Evolutionary conservation across 805 yeast species (phyloP).

Genomic region (Ogataea minuta): DNA sequence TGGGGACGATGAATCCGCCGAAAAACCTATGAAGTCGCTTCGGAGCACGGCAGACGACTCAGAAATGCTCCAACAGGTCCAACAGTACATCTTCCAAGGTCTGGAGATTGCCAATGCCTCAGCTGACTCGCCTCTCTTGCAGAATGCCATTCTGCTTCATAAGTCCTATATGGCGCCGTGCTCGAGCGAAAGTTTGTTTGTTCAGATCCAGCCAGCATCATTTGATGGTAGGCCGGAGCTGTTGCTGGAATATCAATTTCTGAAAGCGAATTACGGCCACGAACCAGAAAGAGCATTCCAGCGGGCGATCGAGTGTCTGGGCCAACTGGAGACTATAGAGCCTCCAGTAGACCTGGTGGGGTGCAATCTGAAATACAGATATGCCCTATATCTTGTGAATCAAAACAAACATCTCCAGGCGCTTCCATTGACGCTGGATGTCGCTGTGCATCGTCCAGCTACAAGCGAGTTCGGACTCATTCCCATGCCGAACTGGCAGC

Average conservation of each 20-base stretch:
- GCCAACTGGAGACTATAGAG: not conserved
- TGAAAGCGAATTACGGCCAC: not conserved
- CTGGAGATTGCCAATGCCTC: not conserved
- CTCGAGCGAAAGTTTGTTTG: not conserved
- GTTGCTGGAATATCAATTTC: conserved; percentile 1
- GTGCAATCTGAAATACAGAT: conserved; percentile 3
- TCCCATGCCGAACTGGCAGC: conserved; percentile 3
- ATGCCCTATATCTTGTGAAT: not conserved
- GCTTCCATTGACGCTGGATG: not conserved
- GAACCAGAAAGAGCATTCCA: not conserved
- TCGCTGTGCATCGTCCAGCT: not conserved
- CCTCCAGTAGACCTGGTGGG: not conserved
- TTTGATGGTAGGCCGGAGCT: not conserved
- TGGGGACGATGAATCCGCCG: too few relatives aligned
- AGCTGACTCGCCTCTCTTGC: not conserved
- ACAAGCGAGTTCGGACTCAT: not conserved
- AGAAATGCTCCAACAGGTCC: too few relatives aligned
- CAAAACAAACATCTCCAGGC: not conserved
- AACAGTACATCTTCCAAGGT: not conserved
- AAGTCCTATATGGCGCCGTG: not conserved
- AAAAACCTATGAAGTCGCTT: too few relatives aligned
- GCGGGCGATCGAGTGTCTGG: not conserved
- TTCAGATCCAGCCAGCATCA: not conserved
- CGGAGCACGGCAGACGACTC: too few relatives aligned
- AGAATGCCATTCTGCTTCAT: conserved; percentile 2